Conservation (phyloP, 345 rosid species). For the Populus pruinosa region DNA sequence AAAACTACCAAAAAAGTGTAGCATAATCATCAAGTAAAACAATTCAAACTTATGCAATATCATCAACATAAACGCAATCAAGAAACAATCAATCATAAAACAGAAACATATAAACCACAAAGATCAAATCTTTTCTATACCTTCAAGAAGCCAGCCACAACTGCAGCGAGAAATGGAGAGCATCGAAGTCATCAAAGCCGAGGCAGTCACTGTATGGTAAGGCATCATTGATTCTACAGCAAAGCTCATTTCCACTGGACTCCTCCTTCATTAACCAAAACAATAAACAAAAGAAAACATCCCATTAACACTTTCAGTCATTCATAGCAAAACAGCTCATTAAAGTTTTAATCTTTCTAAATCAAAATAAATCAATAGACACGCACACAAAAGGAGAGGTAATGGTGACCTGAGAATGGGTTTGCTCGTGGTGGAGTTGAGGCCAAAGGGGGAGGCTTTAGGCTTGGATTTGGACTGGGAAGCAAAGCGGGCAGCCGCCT, state of each 20-base stretch:
- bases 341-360: background rate
- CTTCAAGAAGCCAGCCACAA: slow-evolving; percentile 73
- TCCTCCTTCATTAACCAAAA: slow-evolving; percentile 31
- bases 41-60: background rate
- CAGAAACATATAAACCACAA: background rate
- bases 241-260: slow-evolving; percentile 67
- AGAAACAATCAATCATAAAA: background rate
- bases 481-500: slow-evolving; percentile 45
- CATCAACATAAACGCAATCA: background rate
- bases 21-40: background rate
- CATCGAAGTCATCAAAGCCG: slow-evolving; percentile 88
- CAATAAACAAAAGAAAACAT: background rate
- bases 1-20: background rate
- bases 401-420: slow-evolving; percentile 53
- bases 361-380: background rate
- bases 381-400: background rate
- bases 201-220: slow-evolving; percentile 80
- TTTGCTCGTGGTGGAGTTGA: slow-evolving; percentile 40
- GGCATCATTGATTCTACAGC: slow-evolving; percentile 85
- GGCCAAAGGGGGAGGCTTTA: slow-evolving; percentile 42
- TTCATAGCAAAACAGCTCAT: background rate
- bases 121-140: slow-evolving; percentile 28
- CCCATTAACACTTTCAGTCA: background rate
- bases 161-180: slow-evolving; percentile 58
- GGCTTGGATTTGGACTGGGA: slow-evolving; percentile 44